A percentile compares a stretch with the other conserved stretches of the same genome.
Conservation (phyloP, 164 flowering plant genomes). For the Macadamia tetraphylla region DNA sequence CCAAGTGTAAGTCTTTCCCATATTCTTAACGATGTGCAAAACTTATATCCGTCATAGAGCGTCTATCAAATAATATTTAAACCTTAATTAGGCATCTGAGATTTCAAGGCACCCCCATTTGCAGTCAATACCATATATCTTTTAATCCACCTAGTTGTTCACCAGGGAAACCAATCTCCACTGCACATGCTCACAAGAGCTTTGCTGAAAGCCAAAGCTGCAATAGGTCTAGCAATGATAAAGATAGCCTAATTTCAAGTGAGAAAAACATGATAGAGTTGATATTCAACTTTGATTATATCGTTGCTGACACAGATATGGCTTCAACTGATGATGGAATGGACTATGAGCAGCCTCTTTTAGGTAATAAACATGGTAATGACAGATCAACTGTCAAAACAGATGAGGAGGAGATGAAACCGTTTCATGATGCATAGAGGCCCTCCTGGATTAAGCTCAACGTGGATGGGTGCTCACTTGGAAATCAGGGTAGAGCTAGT, state of each 20-base stretch:
- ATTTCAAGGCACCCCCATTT: no score
- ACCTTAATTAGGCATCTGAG: no score
- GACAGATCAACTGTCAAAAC: conserved; percentile 16
- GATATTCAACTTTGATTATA: conserved; percentile 35
- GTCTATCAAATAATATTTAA: no score
- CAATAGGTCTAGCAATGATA: conserved; percentile 76
- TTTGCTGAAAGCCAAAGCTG: conserved; percentile 84
- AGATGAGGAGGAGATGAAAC: conserved; percentile 33
- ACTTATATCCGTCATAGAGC: no score
- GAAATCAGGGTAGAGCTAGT: no score
- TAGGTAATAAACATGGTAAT: conserved; percentile 29
- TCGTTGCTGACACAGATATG: conserved; percentile 41
- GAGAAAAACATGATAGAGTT: conserved; percentile 38
- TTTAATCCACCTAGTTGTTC: no score
- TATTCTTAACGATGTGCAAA: no score
- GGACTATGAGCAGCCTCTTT: conserved; percentile 31
- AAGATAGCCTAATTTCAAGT: conserved; percentile 58
- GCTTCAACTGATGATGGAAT: conserved; percentile 45
- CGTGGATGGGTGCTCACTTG: no score
- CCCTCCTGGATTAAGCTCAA: no score
- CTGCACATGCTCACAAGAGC: conserved; percentile 40
- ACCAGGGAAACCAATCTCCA: no score
- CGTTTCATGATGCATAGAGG: conserved; percentile 28
- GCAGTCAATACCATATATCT: no score
- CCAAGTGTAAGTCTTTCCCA: no score